Base-by-base conservation (phyloP, 768 basidiomycete genomes). In the Boletus bicolor region DNA sequence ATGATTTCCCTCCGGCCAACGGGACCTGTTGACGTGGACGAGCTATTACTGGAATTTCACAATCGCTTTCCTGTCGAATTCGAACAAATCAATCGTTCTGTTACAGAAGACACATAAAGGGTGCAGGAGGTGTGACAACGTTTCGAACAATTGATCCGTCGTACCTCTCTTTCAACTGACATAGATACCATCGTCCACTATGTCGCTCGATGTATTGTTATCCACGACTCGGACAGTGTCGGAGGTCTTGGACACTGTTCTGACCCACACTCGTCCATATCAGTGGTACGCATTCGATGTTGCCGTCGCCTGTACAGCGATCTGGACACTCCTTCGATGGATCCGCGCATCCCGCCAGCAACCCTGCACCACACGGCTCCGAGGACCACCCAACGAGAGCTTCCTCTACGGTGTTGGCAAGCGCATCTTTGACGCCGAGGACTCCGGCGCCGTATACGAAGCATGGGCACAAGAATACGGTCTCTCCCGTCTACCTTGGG, bases 341-440 rank as follows among this genome's bases (percentile, higher is more conserved):
- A 2, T 60, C 15, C 56, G 44, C 11, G 37, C 52, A 78, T 58
- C 75, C 72, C 8, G 79, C n/a, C 76, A 1, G 6, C 49, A 9
- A 36, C 15, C 41, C 12, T 48, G 9, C 46, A 59, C 49, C 2
- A 67, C 64, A 3, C 35, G 39, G 21, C 57, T 68, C 2, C 43
- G 37, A 26, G 66, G 66, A 5, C 66, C 66, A 19, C 58, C 62
- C 2, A 58, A 54, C n/a, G 42, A 43, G 8, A 59, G 57, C 26
- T 56, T 64, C 26, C 17, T 63, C 9, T 69, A 51, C 12, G 67
- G 65, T 5, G 55, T 64, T 4, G 50, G 50, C 2, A 53, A 54
- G 19, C 51, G 44, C 6, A 26, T 61, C 15, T 1, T 51, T 6
- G 12, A 42, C 8, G 44, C 55, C 0, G 36, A 46, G 0, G 53